A percentile compares a stretch with the other conserved stretches of the same genome.
phyloP scores from a whole-genome alignment of 2,329 filamentous ascomycete genomes.

The Colletotrichum lini region DNA sequence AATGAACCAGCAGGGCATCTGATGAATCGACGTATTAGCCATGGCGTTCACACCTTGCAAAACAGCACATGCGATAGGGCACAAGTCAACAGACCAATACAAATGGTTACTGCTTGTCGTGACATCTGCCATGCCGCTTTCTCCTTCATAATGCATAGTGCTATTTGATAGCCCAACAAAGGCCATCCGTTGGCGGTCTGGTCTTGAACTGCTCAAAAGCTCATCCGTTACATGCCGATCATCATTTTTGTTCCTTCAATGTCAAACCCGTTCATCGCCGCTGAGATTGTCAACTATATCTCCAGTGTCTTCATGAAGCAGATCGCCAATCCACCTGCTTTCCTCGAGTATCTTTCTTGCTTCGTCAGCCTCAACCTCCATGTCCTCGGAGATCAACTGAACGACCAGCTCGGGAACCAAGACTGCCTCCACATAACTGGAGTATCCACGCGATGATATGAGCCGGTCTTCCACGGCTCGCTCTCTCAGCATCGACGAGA shows the following conservation, averaged over 20 bases:
- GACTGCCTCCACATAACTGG: conserved; percentile 80
- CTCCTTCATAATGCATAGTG: conserved; percentile 2
- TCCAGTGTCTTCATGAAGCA: conserved; percentile 76
- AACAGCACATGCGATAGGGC: background rate
- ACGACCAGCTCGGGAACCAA: conserved; percentile 80
- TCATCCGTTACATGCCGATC: background rate
- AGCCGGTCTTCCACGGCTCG: conserved; percentile 75
- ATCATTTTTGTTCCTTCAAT: background rate
- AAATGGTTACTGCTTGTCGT: background rate
- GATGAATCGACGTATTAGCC: background rate
- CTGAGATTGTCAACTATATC: conserved; percentile 41
- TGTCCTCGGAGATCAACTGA: conserved; percentile 70
- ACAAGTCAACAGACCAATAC: background rate
- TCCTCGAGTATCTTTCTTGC: conserved; percentile 73
- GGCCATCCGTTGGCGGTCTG: background rate
- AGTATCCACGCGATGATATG: conserved; percentile 76
- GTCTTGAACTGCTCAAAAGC: no score
- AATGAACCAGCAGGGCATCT: background rate
- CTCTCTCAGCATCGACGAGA: conserved; percentile 72
- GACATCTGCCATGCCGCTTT: background rate
- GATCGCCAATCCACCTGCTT: conserved; percentile 76
- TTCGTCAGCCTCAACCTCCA: conserved; percentile 59
- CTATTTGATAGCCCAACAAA: background rate
- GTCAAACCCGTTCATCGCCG: conserved; percentile 22
- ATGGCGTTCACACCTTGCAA: background rate